Evolutionary conservation across 768 basidiomycete genomes (phyloP).

Genomic region (Tulasnella sp.): DNA sequence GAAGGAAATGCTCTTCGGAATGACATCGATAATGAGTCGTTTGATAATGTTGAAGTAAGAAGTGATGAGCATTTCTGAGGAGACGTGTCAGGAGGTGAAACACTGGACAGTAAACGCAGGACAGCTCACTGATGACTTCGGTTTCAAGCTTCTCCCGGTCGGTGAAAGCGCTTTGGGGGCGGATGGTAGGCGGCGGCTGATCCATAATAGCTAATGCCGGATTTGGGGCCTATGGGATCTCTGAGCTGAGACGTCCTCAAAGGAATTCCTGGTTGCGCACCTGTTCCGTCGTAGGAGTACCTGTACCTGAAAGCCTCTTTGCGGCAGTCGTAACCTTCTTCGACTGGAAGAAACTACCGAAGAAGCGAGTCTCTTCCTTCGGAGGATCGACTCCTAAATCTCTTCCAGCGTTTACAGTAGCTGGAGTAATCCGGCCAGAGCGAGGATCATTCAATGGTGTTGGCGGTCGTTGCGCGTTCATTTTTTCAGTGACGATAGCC

Average conservation of each 20-base stretch:
- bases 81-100: not conserved
- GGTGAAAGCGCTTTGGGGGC: constrained; percentile 82
- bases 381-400: constrained; percentile 86
- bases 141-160: constrained; percentile 98
- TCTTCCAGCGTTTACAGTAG: constrained; percentile 75
- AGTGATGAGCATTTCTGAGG: constrained; percentile 81
- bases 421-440: constrained; percentile 48
- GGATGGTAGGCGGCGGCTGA: constrained; percentile 77
- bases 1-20: constrained; percentile 91
- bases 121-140: constrained; percentile 92
- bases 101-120: not conserved
- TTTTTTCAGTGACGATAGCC: constrained; percentile 71
- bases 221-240: not conserved
- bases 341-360: constrained; percentile 79
- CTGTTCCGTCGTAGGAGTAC: not conserved
- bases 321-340: not conserved
- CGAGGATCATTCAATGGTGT: constrained; percentile 56
- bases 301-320: constrained; percentile 2
- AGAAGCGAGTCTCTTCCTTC: constrained; percentile 88
- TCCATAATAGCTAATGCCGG: constrained; percentile 21
- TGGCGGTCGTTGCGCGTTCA: constrained; percentile 70
- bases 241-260: not conserved
- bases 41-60: constrained; percentile 99
- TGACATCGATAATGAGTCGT: constrained; percentile 99
- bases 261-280: not conserved